Evolutionary conservation across 2,329 filamentous ascomycete species (phyloP).

Genomic region (Botrytis tulipae): DNA sequence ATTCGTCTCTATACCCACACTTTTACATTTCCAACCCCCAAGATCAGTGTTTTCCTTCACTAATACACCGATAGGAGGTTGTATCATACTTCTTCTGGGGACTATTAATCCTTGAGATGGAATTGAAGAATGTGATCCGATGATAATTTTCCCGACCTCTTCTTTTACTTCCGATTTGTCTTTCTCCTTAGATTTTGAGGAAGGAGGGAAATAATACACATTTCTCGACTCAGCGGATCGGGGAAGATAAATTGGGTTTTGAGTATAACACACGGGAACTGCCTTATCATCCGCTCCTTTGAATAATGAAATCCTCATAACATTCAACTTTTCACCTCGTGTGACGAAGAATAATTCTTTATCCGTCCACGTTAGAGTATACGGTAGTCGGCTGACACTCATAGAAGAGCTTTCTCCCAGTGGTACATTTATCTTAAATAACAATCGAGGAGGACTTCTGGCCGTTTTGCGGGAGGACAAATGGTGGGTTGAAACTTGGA

Average conservation of each 20-base stretch:
- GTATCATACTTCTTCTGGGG: not conserved
- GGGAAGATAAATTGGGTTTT: slow-evolving; percentile 6
- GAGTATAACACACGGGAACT: not conserved
- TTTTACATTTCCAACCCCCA: slow-evolving; percentile 7
- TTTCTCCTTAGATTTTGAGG: not conserved
- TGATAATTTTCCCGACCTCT: not conserved
- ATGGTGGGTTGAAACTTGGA: slow-evolving; percentile 8
- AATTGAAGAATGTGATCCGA: slow-evolving; percentile 12
- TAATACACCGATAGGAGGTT: slow-evolving; percentile 9
- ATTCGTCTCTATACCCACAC: not conserved
- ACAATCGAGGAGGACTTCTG: slow-evolving; percentile 4
- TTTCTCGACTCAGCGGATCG: slow-evolving; percentile 1
- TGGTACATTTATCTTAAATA: not conserved
- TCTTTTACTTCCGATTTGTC: slow-evolving; percentile 4
- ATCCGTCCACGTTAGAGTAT: not conserved
- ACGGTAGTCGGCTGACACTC: slow-evolving; percentile 3
- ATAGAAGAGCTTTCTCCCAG: not conserved
- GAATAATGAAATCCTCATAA: slow-evolving; percentile 12
- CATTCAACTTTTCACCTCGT: not conserved
- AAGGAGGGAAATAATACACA: slow-evolving; percentile 9
- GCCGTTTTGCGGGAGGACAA: not conserved
- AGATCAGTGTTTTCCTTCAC: slow-evolving; percentile 10
- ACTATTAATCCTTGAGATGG: slow-evolving; percentile 8
- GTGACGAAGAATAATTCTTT: slow-evolving; percentile 9
- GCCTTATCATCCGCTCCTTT: not conserved